Evolutionary conservation across 2,329 filamentous ascomycete genomes (phyloP), one percentile per base, ranked within the genome.

Genomic region (Claviceps paspali): DNA sequence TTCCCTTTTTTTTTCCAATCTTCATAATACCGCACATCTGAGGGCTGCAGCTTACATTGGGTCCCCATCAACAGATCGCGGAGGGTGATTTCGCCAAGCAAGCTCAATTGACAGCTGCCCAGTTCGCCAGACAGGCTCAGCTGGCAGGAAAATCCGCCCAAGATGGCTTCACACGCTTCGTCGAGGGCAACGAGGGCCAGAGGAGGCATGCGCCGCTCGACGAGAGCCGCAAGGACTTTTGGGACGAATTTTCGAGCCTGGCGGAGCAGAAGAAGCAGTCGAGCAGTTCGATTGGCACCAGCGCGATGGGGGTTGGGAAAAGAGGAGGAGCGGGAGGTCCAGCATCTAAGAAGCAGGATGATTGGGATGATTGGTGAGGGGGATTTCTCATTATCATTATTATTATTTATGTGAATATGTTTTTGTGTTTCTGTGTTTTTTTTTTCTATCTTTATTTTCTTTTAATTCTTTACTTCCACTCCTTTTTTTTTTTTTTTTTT

Each of bases 221-320:
- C 50, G 67, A 65, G 68, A 80, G 56, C 71, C 82, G 79, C 59
- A 80, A 80, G 54, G 80, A 82, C 47, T 94, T 94, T 60, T 95
- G 87, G 87, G 87, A 94, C 54, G 80, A 81, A 47, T 94, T 96
- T 59, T 79, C 85, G 0, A 74, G 71, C 21, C 57, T 79, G 19
- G 79, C 76, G 0, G 71, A 79, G 60, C 65, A 72, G 49, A 58
- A 61, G 41, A 59, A 62, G 45, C 53, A 53, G 10, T 54, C 52
- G 30, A 58, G 60, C 40, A 70, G 62, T 48, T 62, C 70, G 2
- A 71, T 76, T 42, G 72, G 72, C 23, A 76, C 72, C 15, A 64
- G 68, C 40, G 71, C 71, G 15, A 74, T 76, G 68, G 67, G 68
- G 24, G 72, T 68, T 59, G 65, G 68, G 2, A 59, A 55, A 28